Base-by-base conservation (phyloP, 306 rosid species). In the Herpetospermum pedunculosum region DNA sequence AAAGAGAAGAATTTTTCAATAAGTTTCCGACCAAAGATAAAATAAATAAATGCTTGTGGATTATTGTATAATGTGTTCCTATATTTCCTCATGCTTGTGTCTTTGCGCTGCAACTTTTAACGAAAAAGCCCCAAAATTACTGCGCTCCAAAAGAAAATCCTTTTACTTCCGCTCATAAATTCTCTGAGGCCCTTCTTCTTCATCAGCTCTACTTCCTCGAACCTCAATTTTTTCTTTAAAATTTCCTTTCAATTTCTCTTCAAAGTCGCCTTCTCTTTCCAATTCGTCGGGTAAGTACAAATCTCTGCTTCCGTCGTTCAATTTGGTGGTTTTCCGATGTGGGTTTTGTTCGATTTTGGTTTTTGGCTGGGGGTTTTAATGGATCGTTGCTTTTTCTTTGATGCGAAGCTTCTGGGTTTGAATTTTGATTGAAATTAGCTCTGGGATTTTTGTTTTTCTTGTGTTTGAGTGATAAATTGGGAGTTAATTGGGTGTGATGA, bases 401-500 rank as follows among this genome's bases (percentile, higher is more conserved):
- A 79, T 84, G 83, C 79, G 40, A 78, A 75, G 75, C 38, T 72
- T 76, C 43, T 76, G 64, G 75, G 63, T 74, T 29, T 13, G 74
- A 62, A n/a, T 62, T 29, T 29, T 60, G 4, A 35, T 35, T 62
- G 47, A 68, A 41, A 76, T 37, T 76, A 77, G 63, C 48, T 74
- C 30, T 75, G 81, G 75, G 87, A 35, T 78, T 69, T 15, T 15
- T 78, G 21, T 79, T 44, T 55, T 32, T 5, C 0, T 37, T 54
- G 3, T 25, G 49, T 16, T 53, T 58, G 53, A 35, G 63, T 18
- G 57, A 54, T 73, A 13, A 32, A 23, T 19, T 10, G 32, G 70
- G 74, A 73, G 14, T 26, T 77, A 75, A 70, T 73, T 62, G 38
- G 48, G 46, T 82, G 50, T 69, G 65, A 86, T 86, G 89, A 88